Base-by-base conservation (phyloP, 108 stramenopile genomes). In the Nitzschia palea region DNA sequence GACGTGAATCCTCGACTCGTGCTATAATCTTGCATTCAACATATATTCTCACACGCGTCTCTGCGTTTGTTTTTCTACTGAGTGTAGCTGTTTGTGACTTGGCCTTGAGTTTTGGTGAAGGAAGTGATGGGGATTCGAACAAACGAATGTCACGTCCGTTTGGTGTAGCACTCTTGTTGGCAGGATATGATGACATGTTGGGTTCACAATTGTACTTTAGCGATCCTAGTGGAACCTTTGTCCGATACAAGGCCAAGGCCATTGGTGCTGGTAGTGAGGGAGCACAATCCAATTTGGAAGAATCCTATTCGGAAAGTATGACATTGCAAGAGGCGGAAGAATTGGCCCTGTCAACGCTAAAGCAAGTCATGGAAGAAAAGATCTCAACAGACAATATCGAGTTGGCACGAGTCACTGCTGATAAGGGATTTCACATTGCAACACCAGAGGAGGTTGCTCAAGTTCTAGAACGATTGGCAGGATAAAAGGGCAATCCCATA, bases 281-380 rank as follows among this genome's bases (percentile, higher is more conserved):
- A 1, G 99, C 99, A 22, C 97, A 98, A 73, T 86, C 80, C 62
- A 95, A 95, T 55, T 57, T 99, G 30, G 82, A 91, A 74, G 99
- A 99, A 78, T 85, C 83, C 55, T 99, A 97, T 72, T 90, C 84
- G 44, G 94, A 96, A 59, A 80, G 80, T 36, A 85, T 99, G 86
- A 95, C 98, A 1, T 68, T 98, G 68, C 82, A 85, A 50, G 98
- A 99, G 65, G 99, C 98, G 6, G 96, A 97, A 76, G 82, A 90
- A 17, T 77, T 98, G 64, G 96, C 96, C 0, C 69, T 98, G 61
- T 78, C 68, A 44, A 96, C 96, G 6, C 80, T 99, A 68, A 97
- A 97, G 78, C 95, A 97, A 80, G 98, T 98, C 47, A 99, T 99
- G 99, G 99, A 99, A 82, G 99, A 98, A 77, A 97, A 97, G 80